Conservation (phyloP, 2,329 filamentous ascomycete species). For the Claviceps maximensis region DNA sequence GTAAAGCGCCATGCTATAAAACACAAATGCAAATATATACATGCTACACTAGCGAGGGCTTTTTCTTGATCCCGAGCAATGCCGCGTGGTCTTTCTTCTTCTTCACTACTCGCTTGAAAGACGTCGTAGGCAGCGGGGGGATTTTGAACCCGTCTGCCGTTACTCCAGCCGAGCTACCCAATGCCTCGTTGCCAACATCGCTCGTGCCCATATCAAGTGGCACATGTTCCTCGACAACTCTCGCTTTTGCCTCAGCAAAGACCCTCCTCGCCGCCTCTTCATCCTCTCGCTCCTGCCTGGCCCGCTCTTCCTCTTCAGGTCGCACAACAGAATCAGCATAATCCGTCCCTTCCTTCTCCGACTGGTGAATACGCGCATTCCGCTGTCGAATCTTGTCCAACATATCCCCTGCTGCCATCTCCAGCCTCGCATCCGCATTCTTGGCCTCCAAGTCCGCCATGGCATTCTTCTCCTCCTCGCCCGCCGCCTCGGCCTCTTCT, state of each 20-base stretch:
- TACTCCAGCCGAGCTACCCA: slow-evolving; percentile 13
- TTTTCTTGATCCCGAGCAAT: slow-evolving; percentile 78
- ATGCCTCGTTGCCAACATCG: neutral
- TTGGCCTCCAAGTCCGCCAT: slow-evolving; percentile 95
- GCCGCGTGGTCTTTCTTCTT: slow-evolving; percentile 74
- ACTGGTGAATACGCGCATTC: slow-evolving; percentile 76
- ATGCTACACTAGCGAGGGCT: slow-evolving; percentile 41
- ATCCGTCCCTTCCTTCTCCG: slow-evolving; percentile 53
- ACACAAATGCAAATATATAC: neutral
- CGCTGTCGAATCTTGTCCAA: slow-evolving; percentile 86
- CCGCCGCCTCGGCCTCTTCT: slow-evolving; percentile 53
- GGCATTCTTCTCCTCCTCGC: slow-evolving; percentile 63
- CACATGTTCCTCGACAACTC: slow-evolving; percentile 34
- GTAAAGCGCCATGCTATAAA: too few species aligned
- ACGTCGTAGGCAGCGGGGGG: slow-evolving; percentile 28
- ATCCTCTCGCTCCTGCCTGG: slow-evolving; percentile 64
- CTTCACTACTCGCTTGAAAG: slow-evolving; percentile 66
- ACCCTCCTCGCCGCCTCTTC: slow-evolving; percentile 67
- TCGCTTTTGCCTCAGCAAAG: slow-evolving; percentile 52
- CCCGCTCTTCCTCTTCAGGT: slow-evolving; percentile 44
- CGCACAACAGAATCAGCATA: slow-evolving; percentile 41
- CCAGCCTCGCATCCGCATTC: slow-evolving; percentile 78
- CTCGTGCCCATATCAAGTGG: neutral
- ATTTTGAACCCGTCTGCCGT: slow-evolving; percentile 10
- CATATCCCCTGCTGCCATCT: slow-evolving; percentile 95